Evolutionary conservation across 495 filamentous ascomycete species (phyloP).

Genomic region (Chaetomium cochliodes): DNA sequence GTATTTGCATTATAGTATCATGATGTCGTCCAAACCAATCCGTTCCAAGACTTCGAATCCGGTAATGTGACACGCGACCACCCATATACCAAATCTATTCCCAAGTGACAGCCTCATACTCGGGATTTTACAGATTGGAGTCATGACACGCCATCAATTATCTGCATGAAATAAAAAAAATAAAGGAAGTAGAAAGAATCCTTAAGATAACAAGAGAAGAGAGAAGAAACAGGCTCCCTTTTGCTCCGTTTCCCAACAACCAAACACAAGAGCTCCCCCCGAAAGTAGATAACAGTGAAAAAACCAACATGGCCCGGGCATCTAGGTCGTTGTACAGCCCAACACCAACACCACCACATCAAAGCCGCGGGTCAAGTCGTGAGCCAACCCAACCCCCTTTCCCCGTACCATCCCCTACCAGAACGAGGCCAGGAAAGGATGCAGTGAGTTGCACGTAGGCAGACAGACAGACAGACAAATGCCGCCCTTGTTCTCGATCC

Average conservation of each 20-base stretch:
- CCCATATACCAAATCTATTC: background rate
- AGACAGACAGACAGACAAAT: too few species aligned
- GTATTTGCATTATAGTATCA: background rate
- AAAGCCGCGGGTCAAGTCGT: background rate
- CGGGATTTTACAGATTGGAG: background rate
- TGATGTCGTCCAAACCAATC: background rate
- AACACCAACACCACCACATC: background rate
- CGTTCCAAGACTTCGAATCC: background rate
- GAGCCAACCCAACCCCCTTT: background rate
- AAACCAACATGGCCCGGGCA: background rate
- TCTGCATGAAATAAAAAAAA: constrained; percentile 14
- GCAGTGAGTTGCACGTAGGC: background rate
- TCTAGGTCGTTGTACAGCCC: constrained; percentile 7
- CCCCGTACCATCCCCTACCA: background rate
- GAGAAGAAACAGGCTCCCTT: constrained; percentile 22
- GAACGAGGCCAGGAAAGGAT: too few species aligned
- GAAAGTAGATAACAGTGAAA: background rate
- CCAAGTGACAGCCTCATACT: background rate
- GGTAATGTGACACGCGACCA: background rate
- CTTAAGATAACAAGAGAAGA: constrained; percentile 2
- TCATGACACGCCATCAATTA: constrained; percentile 17
- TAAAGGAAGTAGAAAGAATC: background rate
- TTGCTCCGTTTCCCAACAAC: constrained; percentile 20
- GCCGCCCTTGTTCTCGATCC: too few species aligned
- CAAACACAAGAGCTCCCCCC: constrained; percentile 11